Conservation (phyloP, 2,329 filamentous ascomycete species). For the Stemphylium lycopersici region DNA sequence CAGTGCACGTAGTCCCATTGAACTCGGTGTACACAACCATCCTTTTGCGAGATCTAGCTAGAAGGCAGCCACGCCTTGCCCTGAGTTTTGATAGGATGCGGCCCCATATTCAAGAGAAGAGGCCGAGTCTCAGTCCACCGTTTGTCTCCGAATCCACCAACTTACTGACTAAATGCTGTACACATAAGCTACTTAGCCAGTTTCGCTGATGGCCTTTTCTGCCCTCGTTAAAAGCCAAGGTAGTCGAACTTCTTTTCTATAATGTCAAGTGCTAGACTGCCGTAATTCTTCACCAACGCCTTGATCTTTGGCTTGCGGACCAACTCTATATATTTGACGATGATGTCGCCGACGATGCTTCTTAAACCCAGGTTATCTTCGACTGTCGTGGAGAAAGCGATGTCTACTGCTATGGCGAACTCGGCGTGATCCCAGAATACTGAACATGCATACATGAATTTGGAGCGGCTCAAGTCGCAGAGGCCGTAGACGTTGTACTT, state of each 20-base stretch:
- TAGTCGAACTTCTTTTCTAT: slow-evolving; percentile 1
- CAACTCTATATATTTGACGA: slow-evolving; percentile 26
- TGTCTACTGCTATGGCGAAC: slow-evolving; percentile 33
- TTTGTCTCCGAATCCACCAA: too few species aligned
- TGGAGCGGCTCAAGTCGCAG: not conserved
- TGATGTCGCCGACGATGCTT: slow-evolving; percentile 32
- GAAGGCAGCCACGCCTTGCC: too few species aligned
- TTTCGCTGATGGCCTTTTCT: too few species aligned
- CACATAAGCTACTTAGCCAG: too few species aligned
- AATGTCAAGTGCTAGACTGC: slow-evolving; percentile 6
- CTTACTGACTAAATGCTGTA: too few species aligned
- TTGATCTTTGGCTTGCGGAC: slow-evolving; percentile 13
- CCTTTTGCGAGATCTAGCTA: too few species aligned
- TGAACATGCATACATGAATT: not conserved
- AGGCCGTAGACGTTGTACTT: slow-evolving; percentile 11
- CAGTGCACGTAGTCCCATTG: too few species aligned
- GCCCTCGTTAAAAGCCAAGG: not conserved
- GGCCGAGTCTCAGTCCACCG: too few species aligned
- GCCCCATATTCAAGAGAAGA: too few species aligned
- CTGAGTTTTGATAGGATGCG: too few species aligned
- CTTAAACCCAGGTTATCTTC: slow-evolving; percentile 39
- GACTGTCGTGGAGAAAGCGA: slow-evolving; percentile 31
- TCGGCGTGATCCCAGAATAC: slow-evolving; percentile 23
- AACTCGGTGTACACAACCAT: too few species aligned
- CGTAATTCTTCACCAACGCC: slow-evolving; percentile 11